Evolutionary conservation across 345 rosid species (phyloP), one percentile per base, ranked within the genome.

Genomic region (Eutrema japonicum): DNA sequence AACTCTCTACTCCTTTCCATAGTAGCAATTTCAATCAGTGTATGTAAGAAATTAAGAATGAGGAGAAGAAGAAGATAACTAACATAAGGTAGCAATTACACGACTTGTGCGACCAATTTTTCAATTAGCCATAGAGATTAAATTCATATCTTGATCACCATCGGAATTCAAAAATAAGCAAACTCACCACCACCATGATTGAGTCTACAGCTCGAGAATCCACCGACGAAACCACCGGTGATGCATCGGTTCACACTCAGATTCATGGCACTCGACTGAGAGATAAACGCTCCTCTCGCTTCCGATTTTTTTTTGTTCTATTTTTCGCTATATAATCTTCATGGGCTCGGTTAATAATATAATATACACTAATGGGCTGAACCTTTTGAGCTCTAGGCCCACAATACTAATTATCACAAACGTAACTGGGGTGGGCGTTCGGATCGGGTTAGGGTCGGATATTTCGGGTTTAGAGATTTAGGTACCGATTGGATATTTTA

Each of bases 231-330:
- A 37, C 71, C 73, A 49, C 72, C 52, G 64, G 74, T 12, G 79
- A 68, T 43, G 69, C 70, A 68, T 50, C 79, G 74, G 66, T 61
- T 68, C 69, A 60, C 74, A 37, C 69, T 53, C 58, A 68, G 40
- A 46, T 61, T 68, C 79, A 61, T 75, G 10, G 68, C 68, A 22
- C 62, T 68, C 12, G 10, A 22, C 26, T 22, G 78, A 33, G 78
- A 54, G 42, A 33, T 37, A 12, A 74, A 73, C 73, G 59, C 46
- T 67, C 48, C 49, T 33, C 51, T 29, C 46, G 13, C 73, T 60
- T 60, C 68, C 5, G 73, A 63, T 48, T 29, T 10, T 27, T 27
- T 1, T 29, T 5, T 55, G 5, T 50, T 35, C 4, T 18, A 13
- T 35, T 64, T 35, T 10, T 13, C 13, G 16, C 18, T 54, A 42